Evolutionary conservation across 2,329 filamentous ascomycete species (phyloP).

Genomic region (Aspergillus sp.): DNA sequence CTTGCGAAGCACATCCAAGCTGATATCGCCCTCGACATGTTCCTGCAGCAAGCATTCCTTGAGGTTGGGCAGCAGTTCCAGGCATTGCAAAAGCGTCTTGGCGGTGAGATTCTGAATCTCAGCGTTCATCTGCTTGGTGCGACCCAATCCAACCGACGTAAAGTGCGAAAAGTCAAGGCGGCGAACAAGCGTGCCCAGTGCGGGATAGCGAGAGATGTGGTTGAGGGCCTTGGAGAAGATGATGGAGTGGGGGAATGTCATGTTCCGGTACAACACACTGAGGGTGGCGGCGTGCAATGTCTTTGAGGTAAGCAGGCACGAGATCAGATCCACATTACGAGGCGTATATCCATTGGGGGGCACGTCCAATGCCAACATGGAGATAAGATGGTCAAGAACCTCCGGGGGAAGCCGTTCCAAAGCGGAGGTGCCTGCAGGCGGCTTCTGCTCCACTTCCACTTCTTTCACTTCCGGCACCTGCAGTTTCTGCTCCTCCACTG

Average conservation of each 20-base stretch:
- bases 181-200: constrained; percentile 73
- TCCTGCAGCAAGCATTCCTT: constrained; percentile 80
- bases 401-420: constrained; percentile 71
- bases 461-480: constrained; percentile 16
- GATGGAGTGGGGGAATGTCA: constrained; percentile 79
- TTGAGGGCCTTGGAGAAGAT: constrained; percentile 80
- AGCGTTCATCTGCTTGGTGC: constrained; percentile 71
- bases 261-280: constrained; percentile 73
- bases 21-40: constrained; percentile 75
- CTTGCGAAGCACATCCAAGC: constrained; percentile 67
- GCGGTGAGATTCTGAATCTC: constrained; percentile 76
- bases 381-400: constrained; percentile 71
- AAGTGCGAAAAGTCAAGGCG: constrained; percentile 85
- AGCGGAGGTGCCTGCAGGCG: constrained; percentile 46
- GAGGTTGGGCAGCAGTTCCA: constrained; percentile 71
- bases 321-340: constrained; percentile 76
- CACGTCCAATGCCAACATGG: constrained; percentile 71
- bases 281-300: constrained; percentile 72
- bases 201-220: constrained; percentile 66
- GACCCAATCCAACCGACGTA: constrained; percentile 75
- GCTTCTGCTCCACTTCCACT: constrained; percentile 18
- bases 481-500: constrained; percentile 16
- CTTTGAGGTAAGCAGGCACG: constrained; percentile 74
- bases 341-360: constrained; percentile 73
- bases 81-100: constrained; percentile 69